These are phyloP conservation scores for Pharus latifolius DNA, from an alignment of 176 grass and related monocot genomes.

Conservation along the genomic window DNA sequence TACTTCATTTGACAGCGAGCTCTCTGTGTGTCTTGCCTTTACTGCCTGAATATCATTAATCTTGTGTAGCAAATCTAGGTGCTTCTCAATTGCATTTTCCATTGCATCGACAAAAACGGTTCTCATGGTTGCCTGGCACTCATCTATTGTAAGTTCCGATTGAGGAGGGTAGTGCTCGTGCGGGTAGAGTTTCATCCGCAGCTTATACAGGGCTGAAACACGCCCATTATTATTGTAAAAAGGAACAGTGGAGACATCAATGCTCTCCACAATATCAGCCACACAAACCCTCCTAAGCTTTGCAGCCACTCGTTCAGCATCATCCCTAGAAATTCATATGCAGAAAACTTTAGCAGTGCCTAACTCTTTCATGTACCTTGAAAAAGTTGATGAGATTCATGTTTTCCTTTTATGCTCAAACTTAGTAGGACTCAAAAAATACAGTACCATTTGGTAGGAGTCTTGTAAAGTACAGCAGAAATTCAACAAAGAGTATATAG, in stretches of 20 bases:
- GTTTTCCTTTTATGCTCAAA: neutral
- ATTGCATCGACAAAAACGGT: slow-evolving; percentile 70
- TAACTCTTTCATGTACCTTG: neutral
- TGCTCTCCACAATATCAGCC: slow-evolving; percentile 54
- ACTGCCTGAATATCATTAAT: slow-evolving; percentile 53
- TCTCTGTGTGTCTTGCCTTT: slow-evolving; percentile 35
- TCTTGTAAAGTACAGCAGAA: neutral
- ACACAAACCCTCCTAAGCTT: slow-evolving; percentile 58
- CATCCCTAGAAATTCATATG: slow-evolving; percentile 21
- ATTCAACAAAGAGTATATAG: neutral
- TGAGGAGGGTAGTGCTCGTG: slow-evolving; percentile 27
- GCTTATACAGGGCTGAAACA: slow-evolving; percentile 64
- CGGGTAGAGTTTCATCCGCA: slow-evolving; percentile 69
- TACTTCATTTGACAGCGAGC: slow-evolving; percentile 3
- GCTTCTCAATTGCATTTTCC: slow-evolving; percentile 75
- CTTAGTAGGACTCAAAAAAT: neutral
- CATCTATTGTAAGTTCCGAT: slow-evolving; percentile 40
- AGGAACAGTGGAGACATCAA: slow-evolving; percentile 69
- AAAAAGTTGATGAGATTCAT: neutral
- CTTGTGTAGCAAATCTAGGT: slow-evolving; percentile 58
- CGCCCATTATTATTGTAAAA: slow-evolving; percentile 56
- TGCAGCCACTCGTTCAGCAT: slow-evolving; percentile 25
- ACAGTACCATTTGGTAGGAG: neutral
- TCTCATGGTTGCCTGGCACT: slow-evolving; percentile 37
- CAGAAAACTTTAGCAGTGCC: neutral